These are phyloP conservation scores for Phytophthora quininea DNA, from an alignment of 352 stramenopile species.

Conservation along the genomic window DNA sequence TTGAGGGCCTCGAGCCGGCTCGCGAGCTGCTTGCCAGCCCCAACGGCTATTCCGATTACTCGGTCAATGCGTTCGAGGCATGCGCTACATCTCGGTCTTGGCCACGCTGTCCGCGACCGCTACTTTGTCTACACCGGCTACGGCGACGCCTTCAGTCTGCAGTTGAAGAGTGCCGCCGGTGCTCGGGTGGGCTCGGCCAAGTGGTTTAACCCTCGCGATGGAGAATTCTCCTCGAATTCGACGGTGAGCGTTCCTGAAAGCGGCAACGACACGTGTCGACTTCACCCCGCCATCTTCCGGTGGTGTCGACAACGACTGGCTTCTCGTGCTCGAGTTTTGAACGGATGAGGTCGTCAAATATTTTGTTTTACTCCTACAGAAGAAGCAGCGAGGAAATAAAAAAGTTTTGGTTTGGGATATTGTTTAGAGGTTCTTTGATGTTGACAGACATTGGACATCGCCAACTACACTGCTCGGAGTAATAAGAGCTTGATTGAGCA, in stretches of 20 bases:
- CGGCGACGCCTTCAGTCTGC: constrained; percentile 11
- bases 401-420: neutral
- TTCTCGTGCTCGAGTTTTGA: constrained; percentile 17
- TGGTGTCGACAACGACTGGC: constrained; percentile 12
- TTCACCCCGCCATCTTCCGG: constrained; percentile 8
- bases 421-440: too few relatives aligned
- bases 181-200: neutral
- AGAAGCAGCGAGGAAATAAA: too few relatives aligned
- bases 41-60: constrained; percentile 4
- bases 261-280: constrained; percentile 1
- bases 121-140: constrained; percentile 19
- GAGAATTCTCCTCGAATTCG: constrained; percentile 5
- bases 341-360: too few relatives aligned
- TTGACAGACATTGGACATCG: too few relatives aligned
- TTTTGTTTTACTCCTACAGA: too few relatives aligned
- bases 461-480: constrained; percentile 1
- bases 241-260: constrained; percentile 3
- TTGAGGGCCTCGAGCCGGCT: neutral
- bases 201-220: constrained; percentile 16
- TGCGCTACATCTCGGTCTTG: constrained; percentile 5
- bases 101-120: neutral
- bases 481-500: constrained; percentile 8
- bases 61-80: constrained; percentile 7
- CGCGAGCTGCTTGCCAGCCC: neutral
- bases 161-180: neutral